Evolutionary conservation across 345 rosid genomes (phyloP).

Genomic region (Crucihimalaya himalaica): DNA sequence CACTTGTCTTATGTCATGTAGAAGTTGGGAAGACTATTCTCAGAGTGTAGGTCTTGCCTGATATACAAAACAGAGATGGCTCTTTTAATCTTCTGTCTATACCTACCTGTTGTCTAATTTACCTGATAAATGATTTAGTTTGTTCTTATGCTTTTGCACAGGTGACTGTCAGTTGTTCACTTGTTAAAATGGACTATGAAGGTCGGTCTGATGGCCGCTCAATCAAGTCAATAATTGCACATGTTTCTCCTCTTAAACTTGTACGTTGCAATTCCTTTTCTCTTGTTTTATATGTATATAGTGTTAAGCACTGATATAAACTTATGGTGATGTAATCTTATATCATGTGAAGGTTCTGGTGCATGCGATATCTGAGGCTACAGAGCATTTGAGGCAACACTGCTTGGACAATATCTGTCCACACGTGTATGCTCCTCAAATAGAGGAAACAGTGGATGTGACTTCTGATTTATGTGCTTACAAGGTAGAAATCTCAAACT

Average conservation of each 20-base stretch:
- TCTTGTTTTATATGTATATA: not conserved
- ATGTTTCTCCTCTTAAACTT: slow-evolving; percentile 91
- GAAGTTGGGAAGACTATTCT: not conserved
- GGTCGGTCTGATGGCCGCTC: slow-evolving; percentile 98
- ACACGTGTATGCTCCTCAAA: slow-evolving; percentile 87
- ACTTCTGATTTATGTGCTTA: slow-evolving; percentile 97
- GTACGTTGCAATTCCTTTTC: slow-evolving; percentile 50
- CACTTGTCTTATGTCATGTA: not conserved
- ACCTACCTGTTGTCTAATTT: not conserved
- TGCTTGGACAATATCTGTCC: slow-evolving; percentile 83
- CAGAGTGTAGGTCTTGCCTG: not conserved
- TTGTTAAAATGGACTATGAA: slow-evolving; percentile 85
- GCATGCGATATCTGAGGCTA: slow-evolving; percentile 96
- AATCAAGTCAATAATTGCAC: slow-evolving; percentile 87
- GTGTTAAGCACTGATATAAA: not conserved
- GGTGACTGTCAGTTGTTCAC: slow-evolving; percentile 91
- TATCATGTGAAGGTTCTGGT: slow-evolving; percentile 72
- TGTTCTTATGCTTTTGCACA: slow-evolving; percentile 42
- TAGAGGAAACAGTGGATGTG: slow-evolving; percentile 89
- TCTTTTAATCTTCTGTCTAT: not conserved
- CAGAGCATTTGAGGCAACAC: slow-evolving; percentile 95
- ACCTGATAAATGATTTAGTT: slow-evolving; percentile 1
- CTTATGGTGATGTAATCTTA: not conserved
- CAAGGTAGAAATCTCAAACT: slow-evolving; percentile 55
- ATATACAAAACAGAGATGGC: not conserved